A percentile compares a stretch with the other conserved stretches of the same genome.
phyloP scores from a whole-genome alignment of 805 yeast genomes.

The Brettanomyces sp. region DNA sequence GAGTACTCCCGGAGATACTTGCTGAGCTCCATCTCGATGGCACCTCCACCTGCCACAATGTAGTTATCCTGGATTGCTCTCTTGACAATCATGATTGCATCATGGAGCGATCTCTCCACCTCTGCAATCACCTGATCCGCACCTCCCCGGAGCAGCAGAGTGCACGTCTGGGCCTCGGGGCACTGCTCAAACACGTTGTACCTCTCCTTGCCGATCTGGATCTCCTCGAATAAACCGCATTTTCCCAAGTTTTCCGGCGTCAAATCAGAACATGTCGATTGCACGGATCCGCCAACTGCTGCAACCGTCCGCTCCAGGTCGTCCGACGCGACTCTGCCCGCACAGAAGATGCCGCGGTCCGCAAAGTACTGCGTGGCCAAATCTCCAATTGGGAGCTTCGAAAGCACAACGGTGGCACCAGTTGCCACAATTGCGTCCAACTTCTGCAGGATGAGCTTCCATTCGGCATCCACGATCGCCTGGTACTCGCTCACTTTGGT shows the following conservation, averaged over 20 bases:
- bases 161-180: slow-evolving; percentile 87
- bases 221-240: slow-evolving; percentile 81
- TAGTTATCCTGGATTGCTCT: slow-evolving; percentile 80
- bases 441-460: slow-evolving; percentile 87
- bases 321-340: slow-evolving; percentile 84
- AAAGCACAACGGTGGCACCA: slow-evolving; percentile 88
- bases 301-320: slow-evolving; percentile 88
- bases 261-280: slow-evolving; percentile 68
- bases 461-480: slow-evolving; percentile 97
- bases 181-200: slow-evolving; percentile 90
- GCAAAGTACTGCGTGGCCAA: slow-evolving; percentile 98
- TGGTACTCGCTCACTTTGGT: slow-evolving; percentile 92
- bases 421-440: slow-evolving; percentile 71
- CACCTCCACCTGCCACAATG: slow-evolving; percentile 98
- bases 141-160: slow-evolving; percentile 91
- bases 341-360: slow-evolving; percentile 92
- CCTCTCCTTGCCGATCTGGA: slow-evolving; percentile 93
- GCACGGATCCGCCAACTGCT: slow-evolving; percentile 91
- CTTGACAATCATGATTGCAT: slow-evolving; percentile 97
- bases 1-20: slow-evolving; percentile 81
- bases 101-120: slow-evolving; percentile 95
- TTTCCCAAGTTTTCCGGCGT: slow-evolving; percentile 64
- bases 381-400: slow-evolving; percentile 95
- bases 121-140: slow-evolving; percentile 98
- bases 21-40: slow-evolving; percentile 95